phyloP scores from a whole-genome alignment of 176 grass and related monocot genomes.

The Luzula sylvatica region DNA sequence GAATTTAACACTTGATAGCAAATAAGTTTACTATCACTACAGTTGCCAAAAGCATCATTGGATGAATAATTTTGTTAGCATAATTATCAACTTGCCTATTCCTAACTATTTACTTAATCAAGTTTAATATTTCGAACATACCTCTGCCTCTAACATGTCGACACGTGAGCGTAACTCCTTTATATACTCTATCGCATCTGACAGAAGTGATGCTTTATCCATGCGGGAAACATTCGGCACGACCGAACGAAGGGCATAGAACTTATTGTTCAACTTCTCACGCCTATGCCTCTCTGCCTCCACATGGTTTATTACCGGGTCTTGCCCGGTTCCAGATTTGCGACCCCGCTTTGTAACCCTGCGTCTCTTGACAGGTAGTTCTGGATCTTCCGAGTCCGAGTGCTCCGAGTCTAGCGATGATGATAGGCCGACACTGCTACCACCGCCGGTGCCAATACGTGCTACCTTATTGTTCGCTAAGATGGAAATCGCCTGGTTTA shows the following conservation, averaged over 20 bases:
- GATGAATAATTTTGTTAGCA: too few species aligned
- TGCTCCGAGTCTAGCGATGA: conserved; percentile 19
- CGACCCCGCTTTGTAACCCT: background rate
- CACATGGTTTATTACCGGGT: conserved; percentile 42
- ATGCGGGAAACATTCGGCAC: conserved; percentile 72
- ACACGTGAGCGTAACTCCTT: conserved; percentile 43
- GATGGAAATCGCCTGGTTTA: conserved; percentile 1
- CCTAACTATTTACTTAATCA: too few species aligned
- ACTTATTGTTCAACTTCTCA: conserved; percentile 66
- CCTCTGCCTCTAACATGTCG: conserved; percentile 17
- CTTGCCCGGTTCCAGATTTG: conserved; percentile 21
- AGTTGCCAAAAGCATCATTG: too few species aligned
- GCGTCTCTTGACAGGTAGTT: conserved; percentile 17
- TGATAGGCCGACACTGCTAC: background rate
- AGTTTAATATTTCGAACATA: background rate
- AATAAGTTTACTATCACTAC: too few species aligned
- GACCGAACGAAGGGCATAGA: conserved; percentile 62
- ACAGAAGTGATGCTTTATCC: conserved; percentile 87
- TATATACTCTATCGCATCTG: conserved; percentile 63
- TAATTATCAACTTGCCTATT: too few species aligned
- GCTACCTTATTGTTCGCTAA: background rate
- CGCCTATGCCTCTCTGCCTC: conserved; percentile 74
- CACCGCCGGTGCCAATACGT: background rate
- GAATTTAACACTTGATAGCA: too few species aligned
- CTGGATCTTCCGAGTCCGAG: conserved; percentile 7